phyloP scores from a whole-genome alignment of 2,329 filamentous ascomycete species.

The Aspergillus persii region DNA sequence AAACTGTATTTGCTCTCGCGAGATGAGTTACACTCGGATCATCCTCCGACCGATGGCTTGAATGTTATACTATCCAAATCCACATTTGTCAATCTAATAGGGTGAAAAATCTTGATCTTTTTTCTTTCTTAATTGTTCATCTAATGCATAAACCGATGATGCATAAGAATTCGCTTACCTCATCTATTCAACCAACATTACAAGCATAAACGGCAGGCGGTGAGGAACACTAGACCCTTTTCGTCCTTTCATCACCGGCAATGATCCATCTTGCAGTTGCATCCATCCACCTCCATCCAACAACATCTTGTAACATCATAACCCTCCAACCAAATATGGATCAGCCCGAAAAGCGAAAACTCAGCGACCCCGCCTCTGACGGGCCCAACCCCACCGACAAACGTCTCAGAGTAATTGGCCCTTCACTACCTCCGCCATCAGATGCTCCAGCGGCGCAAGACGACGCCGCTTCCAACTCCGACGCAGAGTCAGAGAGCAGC shows the following conservation, averaged over 20 bases:
- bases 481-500: conserved; percentile 26
- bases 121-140: no score
- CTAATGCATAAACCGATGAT: no score
- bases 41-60: background rate
- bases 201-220: background rate
- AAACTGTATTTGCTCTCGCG: background rate
- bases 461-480: conserved; percentile 18
- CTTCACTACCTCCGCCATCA: conserved; percentile 53
- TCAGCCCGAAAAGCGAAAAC: conserved; percentile 1
- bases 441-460: background rate
- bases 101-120: no score
- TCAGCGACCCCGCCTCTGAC: background rate
- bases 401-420: conserved; percentile 54
- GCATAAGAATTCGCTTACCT: no score
- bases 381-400: conserved; percentile 30
- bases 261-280: background rate
- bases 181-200: no score
- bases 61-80: background rate
- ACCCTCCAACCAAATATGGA: background rate
- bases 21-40: background rate
- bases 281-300: background rate
- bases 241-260: background rate
- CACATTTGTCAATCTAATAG: background rate
- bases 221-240: background rate
- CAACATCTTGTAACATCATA: background rate